Conservation (phyloP, 192 early-diverging fungal genomes). For the Funneliformis mosseae region DNA sequence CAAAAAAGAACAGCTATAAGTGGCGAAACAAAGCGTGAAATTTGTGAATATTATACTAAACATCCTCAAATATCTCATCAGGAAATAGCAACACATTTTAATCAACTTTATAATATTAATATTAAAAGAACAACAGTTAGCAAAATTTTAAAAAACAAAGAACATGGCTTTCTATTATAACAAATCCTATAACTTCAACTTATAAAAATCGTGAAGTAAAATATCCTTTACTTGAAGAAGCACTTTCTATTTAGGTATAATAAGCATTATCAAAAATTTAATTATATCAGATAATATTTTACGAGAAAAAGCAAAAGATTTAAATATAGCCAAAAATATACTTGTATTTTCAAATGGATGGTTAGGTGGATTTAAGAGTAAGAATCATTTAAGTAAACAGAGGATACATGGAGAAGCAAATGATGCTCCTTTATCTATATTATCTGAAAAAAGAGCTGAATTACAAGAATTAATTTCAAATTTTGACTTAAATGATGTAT, state of each 20-base stretch:
- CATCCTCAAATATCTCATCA: background rate
- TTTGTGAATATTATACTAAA: background rate
- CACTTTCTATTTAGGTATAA: too few species aligned
- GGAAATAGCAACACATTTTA: background rate
- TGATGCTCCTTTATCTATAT: background rate
- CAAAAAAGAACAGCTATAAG: background rate
- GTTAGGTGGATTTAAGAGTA: background rate
- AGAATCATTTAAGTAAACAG: background rate
- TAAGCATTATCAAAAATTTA: too few species aligned
- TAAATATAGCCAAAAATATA: background rate
- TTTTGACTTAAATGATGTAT: background rate
- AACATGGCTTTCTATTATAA: background rate
- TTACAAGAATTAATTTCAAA: background rate
- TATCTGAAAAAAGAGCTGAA: background rate
- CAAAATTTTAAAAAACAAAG: background rate
- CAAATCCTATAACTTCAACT: background rate
- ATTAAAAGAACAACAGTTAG: background rate
- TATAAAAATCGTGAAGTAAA: background rate
- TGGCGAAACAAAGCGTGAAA: background rate
- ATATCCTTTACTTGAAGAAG: too few species aligned
- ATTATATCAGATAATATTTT: too few species aligned
- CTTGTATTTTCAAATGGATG: conserved; percentile 8
- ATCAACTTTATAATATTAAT: background rate
- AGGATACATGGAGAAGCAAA: background rate
- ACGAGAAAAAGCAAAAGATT: conserved; percentile 10